Evolutionary conservation across 1,139 yeast genomes (phyloP).

Genomic region (Saccharomycopsis hybrid): DNA sequence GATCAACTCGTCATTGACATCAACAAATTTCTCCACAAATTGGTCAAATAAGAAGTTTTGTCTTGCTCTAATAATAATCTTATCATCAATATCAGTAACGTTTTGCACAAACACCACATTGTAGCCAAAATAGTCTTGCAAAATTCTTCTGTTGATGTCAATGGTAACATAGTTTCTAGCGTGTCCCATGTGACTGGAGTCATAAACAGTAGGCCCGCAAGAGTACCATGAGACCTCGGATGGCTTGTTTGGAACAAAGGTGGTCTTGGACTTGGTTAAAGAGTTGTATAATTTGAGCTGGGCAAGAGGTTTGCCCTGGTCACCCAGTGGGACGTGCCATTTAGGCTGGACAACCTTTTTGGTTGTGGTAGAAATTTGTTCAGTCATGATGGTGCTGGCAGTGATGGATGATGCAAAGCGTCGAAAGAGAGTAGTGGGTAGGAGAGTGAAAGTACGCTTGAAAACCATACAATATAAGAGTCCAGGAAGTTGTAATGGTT

Average conservation of each 20-base stretch:
- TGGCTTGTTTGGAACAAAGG: slow-evolving; percentile 55
- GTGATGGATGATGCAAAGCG: too few species aligned
- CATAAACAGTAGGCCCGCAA: slow-evolving; percentile 99
- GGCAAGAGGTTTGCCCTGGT: slow-evolving; percentile 27
- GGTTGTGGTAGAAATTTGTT: slow-evolving; percentile 7
- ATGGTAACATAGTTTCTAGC: slow-evolving; percentile 94
- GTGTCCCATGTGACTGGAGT: slow-evolving; percentile 98
- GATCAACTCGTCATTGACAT: slow-evolving; percentile 21
- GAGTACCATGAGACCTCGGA: slow-evolving; percentile 87
- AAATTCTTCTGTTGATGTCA: slow-evolving; percentile 82
- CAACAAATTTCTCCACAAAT: slow-evolving; percentile 31
- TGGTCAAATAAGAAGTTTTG: slow-evolving; percentile 75
- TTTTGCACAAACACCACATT: slow-evolving; percentile 84
- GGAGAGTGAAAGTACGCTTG: too few species aligned
- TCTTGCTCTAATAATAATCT: slow-evolving; percentile 90
- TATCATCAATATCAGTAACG: slow-evolving; percentile 96
- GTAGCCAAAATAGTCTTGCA: slow-evolving; percentile 88
- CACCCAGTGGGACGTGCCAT: slow-evolving; percentile 34
- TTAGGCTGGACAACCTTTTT: slow-evolving; percentile 35
- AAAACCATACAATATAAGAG: too few species aligned
- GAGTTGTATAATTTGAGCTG: slow-evolving; percentile 61
- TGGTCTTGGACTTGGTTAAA: slow-evolving; percentile 73
- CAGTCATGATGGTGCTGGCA: too few species aligned
- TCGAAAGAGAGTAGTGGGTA: too few species aligned
- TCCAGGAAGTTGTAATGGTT: too few species aligned